Base-by-base conservation (phyloP, 2,329 filamentous ascomycete species). In the Pseudogymnoascus sp. region DNA sequence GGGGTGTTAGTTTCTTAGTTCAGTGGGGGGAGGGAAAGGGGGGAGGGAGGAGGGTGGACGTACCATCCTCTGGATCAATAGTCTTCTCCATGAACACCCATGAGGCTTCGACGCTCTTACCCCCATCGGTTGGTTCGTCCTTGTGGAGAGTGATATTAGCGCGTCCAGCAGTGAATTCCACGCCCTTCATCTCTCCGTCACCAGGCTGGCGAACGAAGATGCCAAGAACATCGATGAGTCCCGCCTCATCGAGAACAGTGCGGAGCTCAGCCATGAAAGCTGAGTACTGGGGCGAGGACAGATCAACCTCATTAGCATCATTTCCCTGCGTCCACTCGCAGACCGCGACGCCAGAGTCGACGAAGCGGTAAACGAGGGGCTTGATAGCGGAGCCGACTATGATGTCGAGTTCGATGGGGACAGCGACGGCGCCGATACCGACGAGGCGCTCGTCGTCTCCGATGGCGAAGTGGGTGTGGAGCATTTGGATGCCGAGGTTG, bases 381-480 rank as follows among this genome's bases (percentile, higher is more conserved):
- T 61, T 45, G 34, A 61, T 26, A 6, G 59, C 39, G 3, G 59
- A 45, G 5, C 36, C 59, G 18, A 39, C 36, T 12, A 23, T 45
- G 39, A 45, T 61, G 36, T 61, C 59, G n/a, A 61, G 10, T 14
- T 45, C 39, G 34, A 39, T 61, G 11, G 51, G 51, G 5, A 57
- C 11, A 4, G 51, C 51, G 0, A 63, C 66, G 26, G 71, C 62
- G 16, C 63, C 62, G 5, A 42, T 11, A 23, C 11, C 61, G 23
- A 51, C 63, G 42, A 65, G 67, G 57, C 75, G 73, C 42, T 75
- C 73, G 57, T 74, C 73, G 11, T 73, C 73, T 0, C 72, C 74
- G 3, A 75, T 69, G 37, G 75, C 73, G 39, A 75, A 73, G 42
- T 75, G 73, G 0, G 69, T 73, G 14, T 75, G 71, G 1, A 75